A percentile compares a stretch with the other conserved stretches of the same genome.
Conservation (phyloP, 306 rosid genomes). For the Notholithocarpus densiflorus region DNA sequence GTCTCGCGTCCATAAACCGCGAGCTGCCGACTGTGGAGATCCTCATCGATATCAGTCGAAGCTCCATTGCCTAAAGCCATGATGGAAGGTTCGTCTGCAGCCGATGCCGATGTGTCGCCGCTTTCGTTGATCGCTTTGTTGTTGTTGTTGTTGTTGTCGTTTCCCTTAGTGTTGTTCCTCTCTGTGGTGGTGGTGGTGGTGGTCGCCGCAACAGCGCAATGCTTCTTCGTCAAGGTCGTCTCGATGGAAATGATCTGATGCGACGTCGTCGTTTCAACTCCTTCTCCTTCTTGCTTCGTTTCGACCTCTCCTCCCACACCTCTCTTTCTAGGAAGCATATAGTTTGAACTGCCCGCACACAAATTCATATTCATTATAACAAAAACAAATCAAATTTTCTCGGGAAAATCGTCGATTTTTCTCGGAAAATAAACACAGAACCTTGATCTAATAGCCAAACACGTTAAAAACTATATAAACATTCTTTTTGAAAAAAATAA, state of each 20-base stretch:
- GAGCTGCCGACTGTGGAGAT: slow-evolving; percentile 33
- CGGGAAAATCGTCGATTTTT: background rate
- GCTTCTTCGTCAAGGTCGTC: slow-evolving; percentile 20
- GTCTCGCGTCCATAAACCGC: slow-evolving; percentile 37
- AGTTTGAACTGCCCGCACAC: slow-evolving; percentile 29
- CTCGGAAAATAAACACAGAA: background rate
- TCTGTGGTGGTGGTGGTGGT: too few relatives aligned
- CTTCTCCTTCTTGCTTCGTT: slow-evolving; percentile 14
- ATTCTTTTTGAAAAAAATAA: background rate
- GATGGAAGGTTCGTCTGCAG: background rate
- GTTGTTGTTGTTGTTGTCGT: too few relatives aligned
- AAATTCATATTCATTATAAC: slow-evolving; percentile 9
- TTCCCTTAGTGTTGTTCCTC: too few relatives aligned
- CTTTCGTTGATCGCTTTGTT: background rate
- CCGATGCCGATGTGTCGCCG: background rate
- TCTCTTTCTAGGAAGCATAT: slow-evolving; percentile 44
- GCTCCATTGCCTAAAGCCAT: slow-evolving; percentile 19
- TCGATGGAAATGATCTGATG: background rate
- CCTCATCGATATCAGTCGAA: slow-evolving; percentile 27
- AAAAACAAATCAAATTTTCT: background rate
- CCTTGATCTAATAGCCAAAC: too few relatives aligned
- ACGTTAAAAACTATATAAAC: too few relatives aligned
- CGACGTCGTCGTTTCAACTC: background rate
- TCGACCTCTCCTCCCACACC: slow-evolving; percentile 28
- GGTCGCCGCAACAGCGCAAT: background rate